Base-by-base conservation (phyloP, 2,329 filamentous ascomycete species). In the Talaromyces marneffei region DNA sequence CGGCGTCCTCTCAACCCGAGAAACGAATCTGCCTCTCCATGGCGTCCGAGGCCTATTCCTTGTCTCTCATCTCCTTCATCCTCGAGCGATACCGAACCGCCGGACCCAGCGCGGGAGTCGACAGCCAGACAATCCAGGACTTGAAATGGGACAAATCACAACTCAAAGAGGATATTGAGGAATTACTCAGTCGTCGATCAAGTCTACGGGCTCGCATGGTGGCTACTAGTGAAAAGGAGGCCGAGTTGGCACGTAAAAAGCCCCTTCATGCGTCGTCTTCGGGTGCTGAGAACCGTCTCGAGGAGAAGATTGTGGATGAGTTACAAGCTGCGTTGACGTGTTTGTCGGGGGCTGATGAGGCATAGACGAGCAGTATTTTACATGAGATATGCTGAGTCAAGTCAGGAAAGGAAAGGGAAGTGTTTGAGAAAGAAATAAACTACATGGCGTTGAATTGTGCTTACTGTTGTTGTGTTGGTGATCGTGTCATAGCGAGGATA, bases 111-210 rank as follows among this genome's bases (percentile, higher is more conserved):
- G 78, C 79, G 2, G 84, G 83, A 0, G 77, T 87, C 12, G 79
- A 84, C 59, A 74, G 80, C 5, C 76, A 75, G 14, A 87, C 91
- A 25, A 87, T 97, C 1, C 84, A 87, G 14, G 80, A 84, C 8
- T 80, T 97, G 6, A 82, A 85, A 57, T 96, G 91, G 87, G 91
- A 97, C 70, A 81, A 84, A 12, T 80, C 82, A 0, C 80, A 81
- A 1, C 83, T 95, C 52, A 83, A 88, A 65, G 92, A 96, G 71
- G 91, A 94, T 68, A 85, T 95, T 4, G 91, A 96, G 66, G 90
- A 89, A 66, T 91, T 91, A 82, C 77, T 97, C 37, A 82, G 85
- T 29, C 87, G 87, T 58, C 83, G 86, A 62, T 85, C 85, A 66
- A 78, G 87, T 59, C 78, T 97, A 60, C 83, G 87, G 57, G 87